Percentiles rank a stretch among this genome's conserved stretches.
Evolutionary conservation across 805 yeast species (phyloP).

Genomic region (Myxozyma udenii): DNA sequence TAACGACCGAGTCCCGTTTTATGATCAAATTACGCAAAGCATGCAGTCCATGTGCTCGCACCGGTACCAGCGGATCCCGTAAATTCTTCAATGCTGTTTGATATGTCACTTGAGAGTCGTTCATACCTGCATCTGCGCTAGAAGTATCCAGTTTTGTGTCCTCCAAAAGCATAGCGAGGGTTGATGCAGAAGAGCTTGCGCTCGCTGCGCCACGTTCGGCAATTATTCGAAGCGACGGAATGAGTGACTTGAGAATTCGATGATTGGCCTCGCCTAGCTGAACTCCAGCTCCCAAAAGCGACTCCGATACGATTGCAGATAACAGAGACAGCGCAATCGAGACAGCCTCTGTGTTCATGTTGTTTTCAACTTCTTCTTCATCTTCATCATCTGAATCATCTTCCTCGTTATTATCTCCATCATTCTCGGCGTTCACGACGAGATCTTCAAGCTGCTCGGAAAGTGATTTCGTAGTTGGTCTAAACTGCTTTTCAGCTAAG

Average conservation of each 20-base stretch:
- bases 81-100: constrained; percentile 63
- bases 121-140: constrained; percentile 1
- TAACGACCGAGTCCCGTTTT: constrained; percentile 49
- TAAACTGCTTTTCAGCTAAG: constrained; percentile 37
- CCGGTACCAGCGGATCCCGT: constrained; percentile 76
- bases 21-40: constrained; percentile 56
- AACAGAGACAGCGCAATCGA: constrained; percentile 37
- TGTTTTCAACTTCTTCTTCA: constrained; percentile 34
- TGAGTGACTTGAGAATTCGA: constrained; percentile 19
- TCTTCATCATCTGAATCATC: constrained; percentile 35
- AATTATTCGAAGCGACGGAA: constrained; percentile 22
- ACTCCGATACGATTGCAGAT: constrained; percentile 36
- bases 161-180: constrained; percentile 25
- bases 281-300: constrained; percentile 8
- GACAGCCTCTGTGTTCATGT: constrained; percentile 35
- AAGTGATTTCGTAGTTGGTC: constrained; percentile 42
- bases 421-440: background rate
- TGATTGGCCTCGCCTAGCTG: constrained; percentile 12
- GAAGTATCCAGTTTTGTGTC: constrained; percentile 11
- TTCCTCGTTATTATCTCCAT: constrained; percentile 24
- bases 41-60: constrained; percentile 80
- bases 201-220: constrained; percentile 17
- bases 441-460: constrained; percentile 16
- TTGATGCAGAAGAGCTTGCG: constrained; percentile 26
- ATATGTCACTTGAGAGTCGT: constrained; percentile 36